Conservation (phyloP, 768 basidiomycete species). For the Phaffia australis region DNA sequence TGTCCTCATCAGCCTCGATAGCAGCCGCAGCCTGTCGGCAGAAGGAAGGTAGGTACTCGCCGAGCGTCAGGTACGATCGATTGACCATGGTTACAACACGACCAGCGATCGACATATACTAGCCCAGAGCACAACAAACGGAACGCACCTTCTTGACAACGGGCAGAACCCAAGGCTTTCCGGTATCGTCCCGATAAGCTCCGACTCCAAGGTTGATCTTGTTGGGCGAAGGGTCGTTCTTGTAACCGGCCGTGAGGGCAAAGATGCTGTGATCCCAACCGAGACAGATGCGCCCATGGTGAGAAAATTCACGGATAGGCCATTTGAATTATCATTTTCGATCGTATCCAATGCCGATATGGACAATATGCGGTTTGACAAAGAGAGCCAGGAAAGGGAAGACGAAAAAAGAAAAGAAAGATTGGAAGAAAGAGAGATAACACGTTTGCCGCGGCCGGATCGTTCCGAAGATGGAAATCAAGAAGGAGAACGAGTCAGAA, state of each 20-base stretch:
- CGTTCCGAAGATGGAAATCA: too few species aligned
- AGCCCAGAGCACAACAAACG: background rate
- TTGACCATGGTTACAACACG: too few species aligned
- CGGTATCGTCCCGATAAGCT: slow-evolving; percentile 77
- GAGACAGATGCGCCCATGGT: background rate
- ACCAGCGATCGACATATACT: background rate
- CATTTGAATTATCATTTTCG: too few species aligned
- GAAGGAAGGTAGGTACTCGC: background rate
- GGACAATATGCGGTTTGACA: too few species aligned
- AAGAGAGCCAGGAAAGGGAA: too few species aligned
- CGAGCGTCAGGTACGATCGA: background rate
- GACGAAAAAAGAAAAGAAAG: too few species aligned
- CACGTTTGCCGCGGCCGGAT: too few species aligned
- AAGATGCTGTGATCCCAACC: slow-evolving; percentile 17
- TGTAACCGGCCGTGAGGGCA: slow-evolving; percentile 67
- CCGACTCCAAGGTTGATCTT: slow-evolving; percentile 87
- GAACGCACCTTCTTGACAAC: slow-evolving; percentile 68
- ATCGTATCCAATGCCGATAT: too few species aligned
- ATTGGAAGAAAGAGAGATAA: too few species aligned
- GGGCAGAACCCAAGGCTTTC: slow-evolving; percentile 84
- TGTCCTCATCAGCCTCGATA: slow-evolving; percentile 38
- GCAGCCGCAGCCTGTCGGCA: slow-evolving; percentile 16
- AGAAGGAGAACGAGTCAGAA: too few species aligned
- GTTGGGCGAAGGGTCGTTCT: slow-evolving; percentile 57
- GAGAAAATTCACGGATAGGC: background rate